Conservation (phyloP, 2,329 filamentous ascomycete species). For the Chaetomium sp. region DNA sequence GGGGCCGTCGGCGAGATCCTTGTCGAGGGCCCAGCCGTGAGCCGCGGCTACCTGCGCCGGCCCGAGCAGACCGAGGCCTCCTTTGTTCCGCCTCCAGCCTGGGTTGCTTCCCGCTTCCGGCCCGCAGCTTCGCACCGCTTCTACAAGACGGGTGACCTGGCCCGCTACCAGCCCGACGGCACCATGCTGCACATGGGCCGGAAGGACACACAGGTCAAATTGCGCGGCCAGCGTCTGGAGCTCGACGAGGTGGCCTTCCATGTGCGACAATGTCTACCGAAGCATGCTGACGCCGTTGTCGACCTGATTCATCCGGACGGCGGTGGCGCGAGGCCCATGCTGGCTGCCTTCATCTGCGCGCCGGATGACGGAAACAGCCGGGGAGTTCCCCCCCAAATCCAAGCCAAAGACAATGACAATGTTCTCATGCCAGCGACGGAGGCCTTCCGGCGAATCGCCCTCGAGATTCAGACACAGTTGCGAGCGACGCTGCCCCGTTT, state of each 20-base stretch:
- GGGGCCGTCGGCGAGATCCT: not conserved
- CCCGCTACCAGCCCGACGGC: not conserved
- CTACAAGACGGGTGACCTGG: not conserved
- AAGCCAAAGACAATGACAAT: not conserved
- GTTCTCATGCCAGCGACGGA: not conserved
- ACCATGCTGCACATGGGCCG: not conserved
- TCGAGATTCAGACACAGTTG: not conserved
- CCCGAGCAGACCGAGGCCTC: not conserved
- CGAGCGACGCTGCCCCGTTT: not conserved
- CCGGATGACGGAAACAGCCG: not conserved
- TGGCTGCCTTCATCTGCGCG: not conserved
- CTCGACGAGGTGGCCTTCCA: not conserved
- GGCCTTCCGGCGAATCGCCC: not conserved
- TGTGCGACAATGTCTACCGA: not conserved
- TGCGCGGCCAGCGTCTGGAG: not conserved
- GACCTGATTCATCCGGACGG: not conserved
- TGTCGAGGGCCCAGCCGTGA: not conserved
- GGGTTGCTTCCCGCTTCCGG: not conserved
- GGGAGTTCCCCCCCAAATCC: not conserved
- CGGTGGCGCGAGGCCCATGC: not conserved
- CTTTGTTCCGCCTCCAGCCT: not conserved
- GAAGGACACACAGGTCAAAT: not conserved
- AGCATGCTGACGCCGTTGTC: not conserved
- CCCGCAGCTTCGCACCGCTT: not conserved
- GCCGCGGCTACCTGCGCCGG: not conserved